Evolutionary conservation across 345 rosid genomes (phyloP), one percentile per base, ranked within the genome.

Genomic region (thale cress (Arabidopsis thaliana)): DNA sequence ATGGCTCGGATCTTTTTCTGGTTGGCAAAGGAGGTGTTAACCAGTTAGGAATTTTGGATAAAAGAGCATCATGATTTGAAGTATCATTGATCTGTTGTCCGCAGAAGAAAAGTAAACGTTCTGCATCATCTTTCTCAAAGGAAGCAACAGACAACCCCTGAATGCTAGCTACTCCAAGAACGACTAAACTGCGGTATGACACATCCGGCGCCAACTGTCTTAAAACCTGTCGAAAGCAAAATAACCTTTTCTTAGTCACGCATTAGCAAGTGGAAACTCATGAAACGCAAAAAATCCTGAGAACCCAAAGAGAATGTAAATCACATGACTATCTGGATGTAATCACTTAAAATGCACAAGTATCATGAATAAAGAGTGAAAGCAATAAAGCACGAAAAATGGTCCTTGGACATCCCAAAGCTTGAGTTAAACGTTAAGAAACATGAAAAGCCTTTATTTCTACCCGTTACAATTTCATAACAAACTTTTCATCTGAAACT

Each of bases 141-240:
- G 99, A 86, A 80, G 99, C 97, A 77, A 96, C 98, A 24, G 99
- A 81, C 71, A 92, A 74, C 59, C 99, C 99, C 76, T 96, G 98
- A 84, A 96, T 86, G 82, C 99, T 87, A 37, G 94, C 99, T 44
- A 96, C 87, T 64, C 99, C 99, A 68, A 96, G 85, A 84, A 86
- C 84, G 72, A 89, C 99, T 69, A 96, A 84, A 84, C 94, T 86
- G 49, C 91, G 98, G 77, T 93, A 91, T 38, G 93, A 86, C 59
- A 80, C 84, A 80, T 96, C 97, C n/a, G 97, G 98, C 1, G 98
- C 98, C 40, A 96, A 80, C 84, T 96, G 99, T 81, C 93, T 87
- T 72, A 96, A 73, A 36, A 96, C 94, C 99, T 96, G 83, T n/a
- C 22, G 5, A 41, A 66, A 41, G 25, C 5, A 66, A 40, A 59